phyloP scores from a whole-genome alignment of 2,329 filamentous ascomycete genomes.

The Helotiales sp. region DNA sequence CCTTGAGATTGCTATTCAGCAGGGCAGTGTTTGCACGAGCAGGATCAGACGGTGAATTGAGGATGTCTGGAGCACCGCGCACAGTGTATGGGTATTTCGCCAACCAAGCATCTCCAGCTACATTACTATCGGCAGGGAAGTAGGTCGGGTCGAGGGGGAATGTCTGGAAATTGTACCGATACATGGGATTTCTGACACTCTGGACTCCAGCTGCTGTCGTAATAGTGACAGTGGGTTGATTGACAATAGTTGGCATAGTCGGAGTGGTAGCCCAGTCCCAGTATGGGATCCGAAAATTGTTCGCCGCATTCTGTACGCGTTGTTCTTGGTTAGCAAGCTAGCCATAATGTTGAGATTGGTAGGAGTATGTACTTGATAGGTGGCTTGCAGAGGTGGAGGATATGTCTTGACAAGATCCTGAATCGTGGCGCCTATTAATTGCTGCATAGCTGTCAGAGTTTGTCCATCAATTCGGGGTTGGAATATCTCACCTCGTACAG shows the following conservation, averaged over 20 bases:
- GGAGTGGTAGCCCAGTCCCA: constrained; percentile 55
- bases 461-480: too few relatives aligned
- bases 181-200: constrained; percentile 56
- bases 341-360: too few relatives aligned
- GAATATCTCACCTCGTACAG: constrained; percentile 56
- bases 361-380: background rate
- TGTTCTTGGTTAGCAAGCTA: constrained; percentile 38
- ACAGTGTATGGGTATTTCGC: constrained; percentile 45
- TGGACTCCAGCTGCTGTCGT: constrained; percentile 34
- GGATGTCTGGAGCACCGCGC: constrained; percentile 26
- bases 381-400: constrained; percentile 8
- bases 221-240: constrained; percentile 41
- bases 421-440: constrained; percentile 55
- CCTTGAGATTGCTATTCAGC: constrained; percentile 26
- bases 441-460: constrained; percentile 45
- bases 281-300: constrained; percentile 51
- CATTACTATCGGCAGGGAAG: constrained; percentile 41
- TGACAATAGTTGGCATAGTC: constrained; percentile 47
- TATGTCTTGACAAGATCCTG: constrained; percentile 50
- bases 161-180: constrained; percentile 55
- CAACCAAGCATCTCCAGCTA: constrained; percentile 41
- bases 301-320: constrained; percentile 47
- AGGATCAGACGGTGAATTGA: constrained; percentile 26
- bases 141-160: constrained; percentile 43
- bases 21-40: constrained; percentile 25